Conservation (phyloP, 2,329 filamentous ascomycete species). For the Sarocladium strictum region DNA sequence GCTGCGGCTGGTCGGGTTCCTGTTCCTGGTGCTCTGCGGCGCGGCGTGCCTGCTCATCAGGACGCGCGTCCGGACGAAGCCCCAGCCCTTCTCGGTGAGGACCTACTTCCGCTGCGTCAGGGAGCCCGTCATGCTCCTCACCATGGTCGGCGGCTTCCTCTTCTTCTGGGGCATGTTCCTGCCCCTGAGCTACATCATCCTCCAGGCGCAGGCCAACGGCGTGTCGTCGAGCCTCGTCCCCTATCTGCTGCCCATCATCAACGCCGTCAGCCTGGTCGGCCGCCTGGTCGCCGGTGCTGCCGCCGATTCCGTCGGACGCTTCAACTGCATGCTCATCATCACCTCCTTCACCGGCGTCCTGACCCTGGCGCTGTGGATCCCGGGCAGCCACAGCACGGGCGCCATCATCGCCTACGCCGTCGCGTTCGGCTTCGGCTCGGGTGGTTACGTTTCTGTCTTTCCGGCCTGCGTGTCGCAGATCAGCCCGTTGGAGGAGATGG, state of each 20-base stretch:
- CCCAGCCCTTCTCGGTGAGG: constrained; percentile 34
- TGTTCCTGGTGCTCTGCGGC: constrained; percentile 33
- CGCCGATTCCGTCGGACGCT: constrained; percentile 28
- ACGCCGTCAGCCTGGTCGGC: constrained; percentile 34
- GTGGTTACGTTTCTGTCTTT: constrained; percentile 52
- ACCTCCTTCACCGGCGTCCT: constrained; percentile 33
- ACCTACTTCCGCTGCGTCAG: constrained; percentile 32
- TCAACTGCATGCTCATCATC: constrained; percentile 36
- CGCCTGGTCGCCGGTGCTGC: constrained; percentile 35
- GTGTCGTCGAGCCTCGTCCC: constrained; percentile 22
- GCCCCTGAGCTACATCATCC: constrained; percentile 36
- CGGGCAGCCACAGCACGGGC: constrained; percentile 34
- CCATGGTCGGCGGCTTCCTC: constrained; percentile 33
- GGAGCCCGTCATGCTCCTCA: neutral
- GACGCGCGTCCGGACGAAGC: constrained; percentile 38
- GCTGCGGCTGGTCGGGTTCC: constrained; percentile 39
- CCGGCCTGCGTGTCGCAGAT: constrained; percentile 50
- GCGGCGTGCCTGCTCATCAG: constrained; percentile 30
- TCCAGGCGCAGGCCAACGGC: constrained; percentile 30
- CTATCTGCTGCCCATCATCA: constrained; percentile 40
- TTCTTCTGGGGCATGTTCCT: constrained; percentile 41
- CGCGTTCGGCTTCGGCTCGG: constrained; percentile 56
- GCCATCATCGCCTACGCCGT: constrained; percentile 46
- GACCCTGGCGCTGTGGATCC: constrained; percentile 32
- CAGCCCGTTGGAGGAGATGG: neutral